These are phyloP conservation scores for Diaporthe ampelina DNA, from an alignment of 2,329 filamentous ascomycete genomes.

Conservation along the genomic window DNA sequence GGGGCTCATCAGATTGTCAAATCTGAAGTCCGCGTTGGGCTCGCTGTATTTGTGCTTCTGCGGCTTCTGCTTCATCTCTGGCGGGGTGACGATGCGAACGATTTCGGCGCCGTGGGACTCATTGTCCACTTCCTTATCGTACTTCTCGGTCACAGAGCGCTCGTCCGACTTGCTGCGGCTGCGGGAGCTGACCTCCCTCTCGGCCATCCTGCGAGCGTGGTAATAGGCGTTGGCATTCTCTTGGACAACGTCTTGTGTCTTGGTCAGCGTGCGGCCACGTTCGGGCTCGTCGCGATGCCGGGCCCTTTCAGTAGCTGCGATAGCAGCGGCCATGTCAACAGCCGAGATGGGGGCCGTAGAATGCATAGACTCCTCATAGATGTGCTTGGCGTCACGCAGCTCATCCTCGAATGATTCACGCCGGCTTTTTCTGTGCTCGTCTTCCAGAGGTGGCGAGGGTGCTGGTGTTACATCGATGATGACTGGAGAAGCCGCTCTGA, in stretches of 20 bases:
- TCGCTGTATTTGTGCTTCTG: conserved; percentile 66
- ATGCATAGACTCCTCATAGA: conserved; percentile 61
- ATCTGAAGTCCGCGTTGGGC: conserved; percentile 74
- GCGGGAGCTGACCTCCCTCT: conserved; percentile 67
- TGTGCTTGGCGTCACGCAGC: conserved; percentile 59
- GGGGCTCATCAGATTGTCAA: conserved; percentile 72
- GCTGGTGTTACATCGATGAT: conserved; percentile 41
- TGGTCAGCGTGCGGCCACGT: conserved; percentile 48
- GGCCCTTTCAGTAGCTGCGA: conserved; percentile 55
- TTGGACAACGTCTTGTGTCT: conserved; percentile 61
- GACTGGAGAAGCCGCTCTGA: conserved; percentile 34
- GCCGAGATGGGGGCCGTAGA: conserved; percentile 63
- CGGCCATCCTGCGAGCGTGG: conserved; percentile 67
- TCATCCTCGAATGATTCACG: conserved; percentile 65
- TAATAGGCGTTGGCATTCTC: conserved; percentile 72
- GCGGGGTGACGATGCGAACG: conserved; percentile 68
- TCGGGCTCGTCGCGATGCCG: conserved; percentile 54
- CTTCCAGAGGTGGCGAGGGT: conserved; percentile 36
- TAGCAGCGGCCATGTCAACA: conserved; percentile 62
- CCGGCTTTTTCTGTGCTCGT: conserved; percentile 59
- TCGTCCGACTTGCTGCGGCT: conserved; percentile 66
- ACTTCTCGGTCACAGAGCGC: conserved; percentile 69
- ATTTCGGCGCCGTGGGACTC: conserved; percentile 46
- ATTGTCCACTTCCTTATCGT: conserved; percentile 56
- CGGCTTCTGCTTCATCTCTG: conserved; percentile 60